A percentile compares a stretch with the other conserved stretches of the same genome.
Evolutionary conservation across 2,329 filamentous ascomycete genomes (phyloP).

Genomic region (Phyllosticta citriasiana): DNA sequence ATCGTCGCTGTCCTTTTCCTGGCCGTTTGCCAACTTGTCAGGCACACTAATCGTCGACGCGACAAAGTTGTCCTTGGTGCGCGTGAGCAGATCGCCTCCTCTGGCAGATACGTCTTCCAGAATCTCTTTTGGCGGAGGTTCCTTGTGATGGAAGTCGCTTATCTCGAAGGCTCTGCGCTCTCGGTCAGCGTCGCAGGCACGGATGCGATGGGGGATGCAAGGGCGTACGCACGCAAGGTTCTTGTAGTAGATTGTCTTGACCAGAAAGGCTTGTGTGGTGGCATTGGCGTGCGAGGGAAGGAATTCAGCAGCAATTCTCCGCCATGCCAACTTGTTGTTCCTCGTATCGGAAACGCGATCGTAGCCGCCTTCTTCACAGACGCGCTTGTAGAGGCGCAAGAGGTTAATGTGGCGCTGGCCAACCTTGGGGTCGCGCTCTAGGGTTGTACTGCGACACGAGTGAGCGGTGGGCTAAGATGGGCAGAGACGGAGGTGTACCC

Average conservation of each 20-base stretch:
- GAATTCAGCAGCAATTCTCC: slow-evolving; percentile 66
- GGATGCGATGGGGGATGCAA: neutral
- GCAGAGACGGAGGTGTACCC: slow-evolving; percentile 38
- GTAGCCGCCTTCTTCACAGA: slow-evolving; percentile 71
- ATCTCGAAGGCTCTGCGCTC: slow-evolving; percentile 71
- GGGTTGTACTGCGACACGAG: slow-evolving; percentile 44
- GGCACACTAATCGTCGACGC: slow-evolving; percentile 38
- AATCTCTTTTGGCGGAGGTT: slow-evolving; percentile 80
- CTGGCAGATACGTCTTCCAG: slow-evolving; percentile 73
- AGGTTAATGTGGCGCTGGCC: slow-evolving; percentile 68
- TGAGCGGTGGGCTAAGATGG: slow-evolving; percentile 8
- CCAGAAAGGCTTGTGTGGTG: slow-evolving; percentile 71
- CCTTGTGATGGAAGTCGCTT: slow-evolving; percentile 62
- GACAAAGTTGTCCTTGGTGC: slow-evolving; percentile 68
- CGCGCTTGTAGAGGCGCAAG: slow-evolving; percentile 65
- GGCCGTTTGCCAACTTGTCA: slow-evolving; percentile 40
- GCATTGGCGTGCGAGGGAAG: slow-evolving; percentile 65
- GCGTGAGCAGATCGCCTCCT: slow-evolving; percentile 66
- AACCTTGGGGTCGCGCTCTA: slow-evolving; percentile 75
- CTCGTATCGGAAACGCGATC: slow-evolving; percentile 60
- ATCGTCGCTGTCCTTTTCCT: slow-evolving; percentile 43
- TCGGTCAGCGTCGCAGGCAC: neutral
- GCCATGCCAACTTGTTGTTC: slow-evolving; percentile 77
- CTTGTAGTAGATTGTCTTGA: slow-evolving; percentile 86
- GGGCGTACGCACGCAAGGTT: slow-evolving; percentile 53